phyloP scores from a whole-genome alignment of 768 basidiomycete species.

The Leucocoprinus birnbaumii region DNA sequence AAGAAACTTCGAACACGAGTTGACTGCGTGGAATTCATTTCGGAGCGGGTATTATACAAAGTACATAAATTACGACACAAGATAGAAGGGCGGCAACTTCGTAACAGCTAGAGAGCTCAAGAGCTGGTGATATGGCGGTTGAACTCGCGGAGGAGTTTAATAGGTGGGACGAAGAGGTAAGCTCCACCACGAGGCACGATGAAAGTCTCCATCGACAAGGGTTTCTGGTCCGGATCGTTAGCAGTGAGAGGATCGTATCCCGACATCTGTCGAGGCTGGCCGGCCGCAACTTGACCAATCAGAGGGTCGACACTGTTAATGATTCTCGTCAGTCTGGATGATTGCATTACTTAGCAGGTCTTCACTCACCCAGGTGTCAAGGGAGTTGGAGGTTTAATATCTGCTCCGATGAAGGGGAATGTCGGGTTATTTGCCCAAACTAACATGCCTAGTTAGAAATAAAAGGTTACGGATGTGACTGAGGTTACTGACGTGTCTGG shows the following conservation, averaged over 20 bases:
- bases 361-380: conserved; percentile 21
- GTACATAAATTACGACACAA: too few relatives aligned
- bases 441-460: conserved; percentile 11
- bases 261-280: conserved; percentile 19
- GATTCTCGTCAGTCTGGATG: conserved; percentile 19
- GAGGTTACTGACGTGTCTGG: conserved; percentile 29
- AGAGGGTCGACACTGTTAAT: conserved; percentile 45
- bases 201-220: conserved; percentile 32
- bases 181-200: conserved; percentile 48
- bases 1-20: too few relatives aligned
- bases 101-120: too few relatives aligned
- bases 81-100: too few relatives aligned
- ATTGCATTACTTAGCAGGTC: background rate
- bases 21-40: too few relatives aligned
- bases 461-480: background rate
- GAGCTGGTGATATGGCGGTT: background rate
- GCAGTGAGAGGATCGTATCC: conserved; percentile 26
- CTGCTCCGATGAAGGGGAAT: conserved; percentile 26
- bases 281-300: conserved; percentile 31
- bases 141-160: conserved; percentile 38
- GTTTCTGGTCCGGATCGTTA: conserved; percentile 22
- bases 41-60: too few relatives aligned
- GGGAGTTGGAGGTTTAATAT: background rate
- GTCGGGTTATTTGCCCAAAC: conserved; percentile 35
- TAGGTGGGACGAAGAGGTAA: conserved; percentile 51